Evolutionary conservation across 164 flowering plant species (phyloP), one percentile per base, ranked within the genome.

Genomic region (Stephania japonica): DNA sequence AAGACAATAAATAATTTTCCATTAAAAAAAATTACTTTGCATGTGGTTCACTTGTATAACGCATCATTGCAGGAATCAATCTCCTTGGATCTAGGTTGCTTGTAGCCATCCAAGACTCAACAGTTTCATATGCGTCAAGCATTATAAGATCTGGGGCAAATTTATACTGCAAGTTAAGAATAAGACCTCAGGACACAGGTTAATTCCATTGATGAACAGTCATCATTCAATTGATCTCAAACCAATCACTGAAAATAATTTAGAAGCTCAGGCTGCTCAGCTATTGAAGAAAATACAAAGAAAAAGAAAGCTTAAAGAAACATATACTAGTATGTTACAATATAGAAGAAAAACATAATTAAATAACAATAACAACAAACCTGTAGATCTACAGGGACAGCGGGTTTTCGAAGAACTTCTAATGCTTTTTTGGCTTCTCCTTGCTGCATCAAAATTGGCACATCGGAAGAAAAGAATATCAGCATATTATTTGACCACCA

Each of bases 91-190:
- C 89, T 74, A 96, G 84, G 75, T 91, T 84, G 75, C 85, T 90
- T 62, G 85, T 90, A 75, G 79, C 72, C 95, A 96, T 91, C 99
- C 99, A 96, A 70, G 97, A 85, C 78, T 96, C 98, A 42, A 96
- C 99, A 74, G 99, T 92, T 84, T 93, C 99, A 80, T 96, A 96
- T 67, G 99, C 98, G 85, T 96, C 99, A 82, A 96, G 98, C 90
- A 90, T 87, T 69, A 96, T 92, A 68, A 96, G 97, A 53, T 96
- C 99, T 44, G 99, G 98, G 7, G 97, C 95, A 87, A 93, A 93
- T 80, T 92, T 93, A 84, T 96, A 96, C 99, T 96, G 94, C 87
- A 89, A 74, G 70, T 24, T 21, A 65, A 74, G 42, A n/a, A 32
- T 68, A 32, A 23, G 43, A 9, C 62, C 19, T 23, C 42, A 63